Conservation (phyloP, 495 filamentous ascomycete genomes). For the Aspergillus kassunensis region DNA sequence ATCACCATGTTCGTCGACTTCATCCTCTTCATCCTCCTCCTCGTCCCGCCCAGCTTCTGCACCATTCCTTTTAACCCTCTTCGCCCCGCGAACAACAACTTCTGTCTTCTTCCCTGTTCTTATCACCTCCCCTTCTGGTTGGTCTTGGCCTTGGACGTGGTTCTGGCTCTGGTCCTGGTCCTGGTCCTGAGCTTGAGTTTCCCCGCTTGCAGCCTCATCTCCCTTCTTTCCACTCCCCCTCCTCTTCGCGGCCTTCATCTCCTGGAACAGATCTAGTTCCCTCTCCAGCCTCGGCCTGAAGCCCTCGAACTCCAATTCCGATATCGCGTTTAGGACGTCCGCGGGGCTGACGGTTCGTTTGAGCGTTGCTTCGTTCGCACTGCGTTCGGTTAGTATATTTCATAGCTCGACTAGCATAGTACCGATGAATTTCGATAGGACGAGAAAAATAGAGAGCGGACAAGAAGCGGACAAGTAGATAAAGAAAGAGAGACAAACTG, state of each 20-base stretch:
- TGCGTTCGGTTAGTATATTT: conserved; percentile 29
- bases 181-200: too few species aligned
- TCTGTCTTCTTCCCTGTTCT: conserved; percentile 38
- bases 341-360: conserved; percentile 83
- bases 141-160: too few species aligned
- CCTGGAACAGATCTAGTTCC: conserved; percentile 56
- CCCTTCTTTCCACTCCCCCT: conserved; percentile 50
- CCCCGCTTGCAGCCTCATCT: conserved; percentile 28
- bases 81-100: conserved; percentile 26
- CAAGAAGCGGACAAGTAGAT: background rate
- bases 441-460: background rate
- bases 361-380: conserved; percentile 72
- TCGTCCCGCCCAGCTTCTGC: conserved; percentile 49
- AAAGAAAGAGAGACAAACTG: conserved; percentile 55
- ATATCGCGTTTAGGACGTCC: conserved; percentile 79
- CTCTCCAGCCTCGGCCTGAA: conserved; percentile 62
- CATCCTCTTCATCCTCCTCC: conserved; percentile 52
- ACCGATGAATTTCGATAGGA: background rate
- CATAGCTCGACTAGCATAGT: background rate
- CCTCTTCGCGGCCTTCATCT: conserved; percentile 62
- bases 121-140: conserved; percentile 33
- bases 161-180: too few species aligned
- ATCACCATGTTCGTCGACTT: conserved; percentile 49
- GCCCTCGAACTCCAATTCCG: conserved; percentile 76
- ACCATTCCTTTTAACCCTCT: conserved; percentile 43